These are phyloP conservation scores for Saccharum officinarum DNA, from an alignment of 176 grass and related monocot genomes.

Conservation along the genomic window DNA sequence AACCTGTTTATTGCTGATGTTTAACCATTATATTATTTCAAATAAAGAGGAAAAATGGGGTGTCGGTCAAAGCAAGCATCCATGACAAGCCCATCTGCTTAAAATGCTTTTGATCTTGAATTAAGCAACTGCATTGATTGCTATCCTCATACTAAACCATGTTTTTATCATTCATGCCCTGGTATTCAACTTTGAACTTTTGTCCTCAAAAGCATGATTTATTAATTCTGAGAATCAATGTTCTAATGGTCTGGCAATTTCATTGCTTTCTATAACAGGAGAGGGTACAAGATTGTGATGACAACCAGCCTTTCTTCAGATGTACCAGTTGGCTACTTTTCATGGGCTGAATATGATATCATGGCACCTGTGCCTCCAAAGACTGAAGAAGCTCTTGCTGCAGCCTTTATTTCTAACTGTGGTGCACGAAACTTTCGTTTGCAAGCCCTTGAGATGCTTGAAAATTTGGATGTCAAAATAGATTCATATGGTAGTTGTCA, in stretches of 20 bases:
- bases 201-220: constrained; percentile 18
- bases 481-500: constrained; percentile 99
- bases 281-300: constrained; percentile 93
- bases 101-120: neutral
- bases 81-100: neutral
- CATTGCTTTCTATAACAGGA: constrained; percentile 51
- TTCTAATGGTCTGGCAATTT: constrained; percentile 18
- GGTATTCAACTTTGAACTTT: constrained; percentile 15
- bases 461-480: constrained; percentile 76
- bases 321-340: constrained; percentile 97
- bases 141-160: constrained; percentile 10
- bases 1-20: neutral
- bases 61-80: neutral
- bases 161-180: neutral
- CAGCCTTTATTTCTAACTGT: constrained; percentile 98
- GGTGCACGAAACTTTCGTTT: constrained; percentile 94
- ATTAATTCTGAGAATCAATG: constrained; percentile 32
- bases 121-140: neutral
- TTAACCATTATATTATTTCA: constrained; percentile 19
- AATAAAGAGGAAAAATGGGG: neutral
- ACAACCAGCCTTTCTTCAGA: constrained; percentile 94
- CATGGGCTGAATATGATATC: constrained; percentile 97
- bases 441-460: constrained; percentile 88
- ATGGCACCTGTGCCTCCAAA: constrained; percentile 81
- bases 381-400: constrained; percentile 79